Conservation (phyloP, 2,329 filamentous ascomycete genomes). For the Botrytis cinerea region DNA sequence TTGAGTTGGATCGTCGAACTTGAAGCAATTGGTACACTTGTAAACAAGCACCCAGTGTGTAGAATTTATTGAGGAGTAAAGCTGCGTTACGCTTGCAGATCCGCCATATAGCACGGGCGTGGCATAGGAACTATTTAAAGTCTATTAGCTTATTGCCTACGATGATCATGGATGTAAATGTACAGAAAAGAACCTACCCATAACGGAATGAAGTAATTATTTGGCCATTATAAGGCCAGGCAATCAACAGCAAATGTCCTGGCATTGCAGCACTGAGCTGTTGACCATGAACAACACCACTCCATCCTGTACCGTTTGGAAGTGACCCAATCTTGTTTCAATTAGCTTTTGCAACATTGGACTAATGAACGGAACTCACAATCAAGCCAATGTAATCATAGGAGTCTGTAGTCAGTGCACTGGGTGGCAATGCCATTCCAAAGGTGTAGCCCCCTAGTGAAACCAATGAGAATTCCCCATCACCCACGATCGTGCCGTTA, state of each 20-base stretch:
- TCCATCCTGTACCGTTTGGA: conserved; percentile 55
- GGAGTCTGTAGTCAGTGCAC: conserved; percentile 50
- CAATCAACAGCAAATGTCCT: conserved; percentile 57
- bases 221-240: conserved; percentile 54
- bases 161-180: background rate
- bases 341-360: conserved; percentile 2
- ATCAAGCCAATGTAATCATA: conserved; percentile 62
- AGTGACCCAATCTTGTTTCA: conserved; percentile 46
- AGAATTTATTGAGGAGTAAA: conserved; percentile 58
- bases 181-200: conserved; percentile 38
- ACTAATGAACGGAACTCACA: conserved; percentile 43
- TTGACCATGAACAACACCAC: conserved; percentile 57
- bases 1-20: conserved; percentile 53
- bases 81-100: conserved; percentile 60
- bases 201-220: conserved; percentile 61
- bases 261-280: conserved; percentile 51
- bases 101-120: conserved; percentile 61
- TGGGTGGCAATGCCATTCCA: conserved; percentile 55
- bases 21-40: conserved; percentile 60
- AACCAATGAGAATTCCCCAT: conserved; percentile 37
- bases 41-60: conserved; percentile 65
- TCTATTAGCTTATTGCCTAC: conserved; percentile 1
- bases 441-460: conserved; percentile 51
- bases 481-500: conserved; percentile 43
- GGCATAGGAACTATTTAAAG: conserved; percentile 52